Base-by-base conservation (phyloP, 208 protist species). In the Entamoeba moshkovskii region DNA sequence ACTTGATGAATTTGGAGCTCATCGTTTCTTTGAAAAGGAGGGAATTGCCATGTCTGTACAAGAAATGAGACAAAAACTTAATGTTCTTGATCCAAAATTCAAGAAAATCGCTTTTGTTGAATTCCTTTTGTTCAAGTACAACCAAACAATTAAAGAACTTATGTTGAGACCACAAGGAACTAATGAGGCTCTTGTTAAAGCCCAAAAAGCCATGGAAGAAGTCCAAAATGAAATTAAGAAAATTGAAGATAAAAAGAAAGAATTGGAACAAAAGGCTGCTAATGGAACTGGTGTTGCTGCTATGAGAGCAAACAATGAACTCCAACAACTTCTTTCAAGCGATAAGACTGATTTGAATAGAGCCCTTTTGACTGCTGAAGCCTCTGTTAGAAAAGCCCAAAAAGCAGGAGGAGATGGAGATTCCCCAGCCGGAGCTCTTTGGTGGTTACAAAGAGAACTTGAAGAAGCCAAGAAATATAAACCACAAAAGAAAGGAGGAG, bases 401-500 rank as follows among this genome's bases (percentile, higher is more conserved):
- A 45, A 33, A 25, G 16, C 8, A 93, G 46, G 91, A 93, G 52
- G 59, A 52, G 46, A 44, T 93, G 46, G n/a, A 44, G 66, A 42
- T 16, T 91, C 66, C 1, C n/a, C n/a, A 91, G n/a, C 29, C n/a
- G 94, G 94, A 25, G 93, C 93, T 92, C 66, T 93, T 59, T 95
- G 94, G 94, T 94, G 93, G 93, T 94, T 94, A 92, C 85, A 94
- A 38, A 59, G 94, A 44, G 93, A 95, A 91, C 46, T 95, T 46
- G 52, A 91, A n/a, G 94, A 95, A 93, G 66, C 93, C 11, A 91
- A 95, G 93, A 42, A 66, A 48, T 95, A 95, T 85, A 52, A 92
- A 47, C 93, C 93, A 85, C 91, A 94, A 66, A 95, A 93, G 73
- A 95, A 95, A 93, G 94, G 94, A 45, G 94, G 94, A 45, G 93